Evolutionary conservation across 2,329 filamentous ascomycete species (phyloP), one percentile per base, ranked within the genome.

Genomic region (Epichloe sylvatica): DNA sequence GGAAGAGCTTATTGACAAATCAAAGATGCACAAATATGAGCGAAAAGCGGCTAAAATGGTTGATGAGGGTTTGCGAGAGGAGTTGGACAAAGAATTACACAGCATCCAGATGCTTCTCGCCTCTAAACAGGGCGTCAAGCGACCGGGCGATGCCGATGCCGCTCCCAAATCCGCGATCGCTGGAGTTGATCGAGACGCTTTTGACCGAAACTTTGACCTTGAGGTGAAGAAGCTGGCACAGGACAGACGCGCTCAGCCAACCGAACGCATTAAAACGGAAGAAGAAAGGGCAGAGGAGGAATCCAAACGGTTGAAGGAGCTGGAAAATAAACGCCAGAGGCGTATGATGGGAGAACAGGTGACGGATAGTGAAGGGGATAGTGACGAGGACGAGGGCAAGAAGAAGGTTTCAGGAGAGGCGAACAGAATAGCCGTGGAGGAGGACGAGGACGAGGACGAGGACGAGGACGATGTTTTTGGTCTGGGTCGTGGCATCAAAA

Each of bases 1-100:
- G 87, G 85, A 95, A 60, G 94, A 98, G 66, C 77, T 98, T 53
- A 96, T 98, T 56, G 87, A 90, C 53, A 98, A 98, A 68, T 97
- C 91, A 1, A 98, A 98, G 64, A 75, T 86, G 54, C 78, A 96
- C 75, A 97, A 95, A 68, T 90, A 91, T 62, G 90, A 97, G 68
- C 81, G 92, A 39, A 92, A 98, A 67, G 83, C 87, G 52, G 80
- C 81, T 30, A 96, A 95, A 62, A 92, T 97, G 53, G 88, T 92
- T 46, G 92, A 98, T 57, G 88, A 94, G 46, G 91, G 95, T 56
- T 67, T 96, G 49, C 78, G 89, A 52, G 82, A 83, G 51, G 81
- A 90, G 63, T 73, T 98, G 15, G 89, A 98, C 64, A 83, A 90
- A 63, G 86, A 88, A 39, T 74, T 97, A 53, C 76, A 78, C 12